phyloP scores from a whole-genome alignment of 2,329 filamentous ascomycete species.

The Emmonsiellopsis sp. region DNA sequence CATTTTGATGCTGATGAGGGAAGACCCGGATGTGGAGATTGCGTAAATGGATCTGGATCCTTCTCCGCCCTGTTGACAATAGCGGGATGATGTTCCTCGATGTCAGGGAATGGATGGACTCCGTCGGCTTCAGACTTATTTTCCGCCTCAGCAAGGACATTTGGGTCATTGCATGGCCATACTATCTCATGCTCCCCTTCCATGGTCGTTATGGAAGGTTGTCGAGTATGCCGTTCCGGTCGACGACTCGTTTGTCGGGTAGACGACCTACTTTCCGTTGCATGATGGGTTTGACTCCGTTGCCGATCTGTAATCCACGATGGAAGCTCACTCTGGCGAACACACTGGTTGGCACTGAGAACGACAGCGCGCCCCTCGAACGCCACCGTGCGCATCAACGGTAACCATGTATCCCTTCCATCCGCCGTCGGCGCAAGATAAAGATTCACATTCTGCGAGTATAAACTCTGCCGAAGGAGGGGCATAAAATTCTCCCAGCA shows the following conservation, averaged over 20 bases:
- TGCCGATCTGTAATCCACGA: conserved; percentile 42
- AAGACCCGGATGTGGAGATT: not conserved
- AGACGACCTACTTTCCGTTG: not conserved
- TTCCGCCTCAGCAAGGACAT: not conserved
- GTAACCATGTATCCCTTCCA: conserved; percentile 69
- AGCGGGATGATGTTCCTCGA: not conserved
- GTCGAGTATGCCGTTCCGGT: conserved; percentile 9
- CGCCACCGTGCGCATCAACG: conserved; percentile 72
- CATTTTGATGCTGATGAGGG: not conserved
- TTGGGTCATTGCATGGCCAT: conserved; percentile 25
- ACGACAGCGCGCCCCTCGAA: conserved; percentile 80
- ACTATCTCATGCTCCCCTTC: conserved; percentile 41
- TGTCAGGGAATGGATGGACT: not conserved
- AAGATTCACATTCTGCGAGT: conserved; percentile 82
- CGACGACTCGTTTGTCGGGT: not conserved
- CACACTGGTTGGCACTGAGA: conserved; percentile 75
- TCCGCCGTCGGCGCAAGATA: conserved; percentile 90
- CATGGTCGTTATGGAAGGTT: conserved; percentile 23
- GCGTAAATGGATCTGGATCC: not conserved
- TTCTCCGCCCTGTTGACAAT: not conserved
- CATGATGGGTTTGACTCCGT: not conserved
- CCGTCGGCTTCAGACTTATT: not conserved
- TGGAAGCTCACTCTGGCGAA: conserved; percentile 50
- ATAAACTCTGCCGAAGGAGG: conserved; percentile 70
- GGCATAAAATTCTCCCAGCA: conserved; percentile 99